phyloP scores from a whole-genome alignment of 78 protist genomes.

The Ministeria vibrans region DNA sequence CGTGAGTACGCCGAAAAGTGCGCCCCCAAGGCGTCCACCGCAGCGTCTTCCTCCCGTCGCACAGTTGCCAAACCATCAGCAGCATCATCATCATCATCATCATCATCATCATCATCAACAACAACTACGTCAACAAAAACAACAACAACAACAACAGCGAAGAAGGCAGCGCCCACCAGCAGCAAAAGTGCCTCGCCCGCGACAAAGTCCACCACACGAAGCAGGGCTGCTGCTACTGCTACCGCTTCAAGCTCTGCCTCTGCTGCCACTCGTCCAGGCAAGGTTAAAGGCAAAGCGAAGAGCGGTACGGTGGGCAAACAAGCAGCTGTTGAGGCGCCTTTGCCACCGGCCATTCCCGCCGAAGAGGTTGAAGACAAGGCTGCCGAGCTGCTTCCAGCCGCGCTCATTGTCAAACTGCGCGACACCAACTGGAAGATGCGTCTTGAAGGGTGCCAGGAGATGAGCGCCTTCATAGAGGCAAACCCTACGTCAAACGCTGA shows the following conservation, averaged over 20 bases:
- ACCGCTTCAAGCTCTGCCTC: neutral
- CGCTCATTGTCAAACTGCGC: neutral
- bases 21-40: neutral
- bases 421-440: conserved; percentile 6
- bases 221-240: neutral
- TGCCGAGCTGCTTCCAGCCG: neutral
- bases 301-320: no score
- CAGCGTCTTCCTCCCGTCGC: neutral
- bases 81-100: neutral
- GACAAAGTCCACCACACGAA: neutral
- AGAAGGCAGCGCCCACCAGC: neutral
- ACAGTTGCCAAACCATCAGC: neutral
- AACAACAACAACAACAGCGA: neutral
- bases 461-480: neutral
- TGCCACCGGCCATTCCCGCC: neutral
- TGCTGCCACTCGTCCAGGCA: no score
- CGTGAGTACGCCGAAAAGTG: neutral
- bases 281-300: no score
- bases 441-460: neutral
- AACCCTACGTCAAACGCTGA: neutral
- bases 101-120: neutral
- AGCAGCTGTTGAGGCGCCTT: neutral
- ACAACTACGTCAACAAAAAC: neutral
- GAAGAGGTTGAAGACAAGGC: neutral
- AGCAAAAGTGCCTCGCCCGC: neutral